Base-by-base conservation (phyloP, 257 asterid species). In the Nicotiana sylvestris region DNA sequence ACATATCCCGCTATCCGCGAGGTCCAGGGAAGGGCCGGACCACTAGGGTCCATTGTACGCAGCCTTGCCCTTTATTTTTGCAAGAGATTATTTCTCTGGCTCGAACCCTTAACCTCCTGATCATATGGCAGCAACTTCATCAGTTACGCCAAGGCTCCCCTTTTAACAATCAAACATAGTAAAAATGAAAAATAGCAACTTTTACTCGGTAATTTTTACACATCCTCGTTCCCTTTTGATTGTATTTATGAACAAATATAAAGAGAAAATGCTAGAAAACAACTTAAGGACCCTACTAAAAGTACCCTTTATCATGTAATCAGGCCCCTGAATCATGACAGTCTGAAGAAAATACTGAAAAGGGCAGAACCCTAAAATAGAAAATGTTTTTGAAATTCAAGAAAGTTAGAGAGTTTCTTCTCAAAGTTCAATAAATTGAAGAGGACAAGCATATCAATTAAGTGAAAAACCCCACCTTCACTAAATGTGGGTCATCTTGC, bases 201-300 rank as follows among this genome's bases (percentile, higher is more conserved):
- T 53, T 53, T 43, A 53, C 17, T 51, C 57, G 13, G 18, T 53
- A 13, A 11, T 3, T 53, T 53, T 53, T 53, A 15, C 6, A 43
- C 58, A 53, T 3, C 17, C 12, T 0, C 3, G 11, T 53, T 4
- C 58, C 18, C 18, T 53, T 53, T 53, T 53, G 58, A 53, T 15
- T 53, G 58, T 13, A 53, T 3, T 53, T 3, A 51, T 76, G 46
- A 76, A 51, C 64, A 76, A 76, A 29, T 76, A 46, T 51, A 29
- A 51, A 49, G 43, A 49, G 4, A 21, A 39, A 74, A 74, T 64
- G 9, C 64, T 74, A 49, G 16, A 76, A 76, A 76, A 76, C 80
- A 76, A 76, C 9, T 49, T 6, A 27, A 76, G 29, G 80, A 51
- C 80, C 80, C 64, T 76, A 76, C 80, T 76, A 51, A 76, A 76